Evolutionary conservation across 2,329 filamentous ascomycete genomes (phyloP), one percentile per base, ranked within the genome.

Genomic region (Nemania bipapillata): DNA sequence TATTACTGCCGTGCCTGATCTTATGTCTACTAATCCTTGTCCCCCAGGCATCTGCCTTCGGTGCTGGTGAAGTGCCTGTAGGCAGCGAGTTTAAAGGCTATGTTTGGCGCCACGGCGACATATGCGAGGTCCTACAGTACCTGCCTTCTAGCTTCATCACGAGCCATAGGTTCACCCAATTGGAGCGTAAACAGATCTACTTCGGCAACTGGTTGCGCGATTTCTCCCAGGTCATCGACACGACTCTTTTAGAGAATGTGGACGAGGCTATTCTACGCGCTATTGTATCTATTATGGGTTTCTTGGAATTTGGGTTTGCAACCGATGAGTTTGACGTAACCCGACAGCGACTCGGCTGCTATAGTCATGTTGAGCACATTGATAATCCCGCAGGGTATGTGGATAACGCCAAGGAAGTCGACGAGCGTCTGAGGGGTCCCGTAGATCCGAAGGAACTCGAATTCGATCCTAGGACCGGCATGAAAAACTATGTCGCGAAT

Each of bases 251-350:
- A 45, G 83, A 85, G 69, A 83, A 82, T 73, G 84, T 87, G 15
- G 84, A 83, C 71, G 83, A 83, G 57, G 83, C 86, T 57, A 84
- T 85, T 26, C 85, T 87, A 52, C 83, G 86, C 37, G 80, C 86
- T 60, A 81, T 87, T 37, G 83, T 87, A 20, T 86, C 85, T 79
- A 82, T 87, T 12, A 77, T 87, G 66, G 84, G 82, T 1, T 87
- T 87, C 77, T 85, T 87, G 81, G 82, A 81, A 52, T 87, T 87
- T 72, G 85, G 85, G 20, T 87, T 86, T 74, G 85, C 84, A 8
- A 87, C 85, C 17, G 82, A 80, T 60, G 85, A 87, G 70, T 87
- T 87, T 68, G 85, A 87, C 72, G 85, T 87, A 50, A 87, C 85
- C 0, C 76, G 81, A 3, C 84, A 87, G 45, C 78, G 85, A 42